Evolutionary conservation across 768 basidiomycete genomes (phyloP).

Genomic region (Pluteus cervinus): DNA sequence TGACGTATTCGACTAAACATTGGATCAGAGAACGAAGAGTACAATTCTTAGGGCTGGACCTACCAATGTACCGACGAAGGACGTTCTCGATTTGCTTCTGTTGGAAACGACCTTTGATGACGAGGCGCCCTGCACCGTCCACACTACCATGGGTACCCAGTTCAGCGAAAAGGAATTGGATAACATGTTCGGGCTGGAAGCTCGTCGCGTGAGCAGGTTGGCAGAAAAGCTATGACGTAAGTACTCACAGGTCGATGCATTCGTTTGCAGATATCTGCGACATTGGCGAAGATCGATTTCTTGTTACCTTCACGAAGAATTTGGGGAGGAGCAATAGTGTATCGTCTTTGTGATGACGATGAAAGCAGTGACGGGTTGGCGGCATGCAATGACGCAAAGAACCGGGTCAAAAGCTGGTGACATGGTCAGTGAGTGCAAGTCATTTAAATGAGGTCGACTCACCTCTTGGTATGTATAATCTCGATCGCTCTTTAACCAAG

Average conservation of each 20-base stretch:
- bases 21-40: background rate
- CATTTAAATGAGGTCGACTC: slow-evolving; percentile 12
- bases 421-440: slow-evolving; percentile 6
- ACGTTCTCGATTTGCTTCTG: slow-evolving; percentile 99
- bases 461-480: slow-evolving; percentile 97
- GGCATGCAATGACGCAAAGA: slow-evolving; percentile 86
- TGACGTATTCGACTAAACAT: slow-evolving; percentile 87
- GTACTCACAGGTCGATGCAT: slow-evolving; percentile 79
- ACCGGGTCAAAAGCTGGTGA: slow-evolving; percentile 80
- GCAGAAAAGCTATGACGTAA: background rate
- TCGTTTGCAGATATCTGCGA: slow-evolving; percentile 95
- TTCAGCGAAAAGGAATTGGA: slow-evolving; percentile 94
- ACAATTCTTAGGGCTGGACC: slow-evolving; percentile 19
- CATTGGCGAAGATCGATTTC: slow-evolving; percentile 94
- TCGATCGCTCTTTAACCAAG: slow-evolving; percentile 89
- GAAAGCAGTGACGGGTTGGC: slow-evolving; percentile 88
- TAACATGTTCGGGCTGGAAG: slow-evolving; percentile 95
- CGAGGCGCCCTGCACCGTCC: slow-evolving; percentile 84
- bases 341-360: slow-evolving; percentile 82
- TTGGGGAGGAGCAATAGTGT: slow-evolving; percentile 95
- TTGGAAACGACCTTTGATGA: slow-evolving; percentile 97
- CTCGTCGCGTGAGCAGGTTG: background rate
- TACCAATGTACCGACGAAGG: slow-evolving; percentile 92
- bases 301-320: slow-evolving; percentile 95
- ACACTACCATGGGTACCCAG: slow-evolving; percentile 97